Percentiles rank a stretch among this genome's conserved stretches.
These are phyloP conservation scores for Fusarium anguioides DNA, from an alignment of 2,329 filamentous ascomycete genomes.

Conservation along the genomic window DNA sequence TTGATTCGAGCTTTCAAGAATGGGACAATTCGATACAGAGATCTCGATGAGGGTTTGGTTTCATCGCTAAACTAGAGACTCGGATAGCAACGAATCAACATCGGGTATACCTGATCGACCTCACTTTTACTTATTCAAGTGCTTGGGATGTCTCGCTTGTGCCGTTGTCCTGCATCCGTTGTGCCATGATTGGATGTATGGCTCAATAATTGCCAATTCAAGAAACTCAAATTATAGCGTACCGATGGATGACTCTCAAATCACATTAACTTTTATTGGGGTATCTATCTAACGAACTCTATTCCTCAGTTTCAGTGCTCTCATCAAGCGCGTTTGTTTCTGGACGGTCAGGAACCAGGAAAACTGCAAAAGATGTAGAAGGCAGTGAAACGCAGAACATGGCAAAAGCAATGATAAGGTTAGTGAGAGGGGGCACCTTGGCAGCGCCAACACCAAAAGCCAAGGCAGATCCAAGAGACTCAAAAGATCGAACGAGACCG, in stretches of 20 bases:
- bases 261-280: neutral
- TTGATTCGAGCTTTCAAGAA: constrained; percentile 15
- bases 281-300: neutral
- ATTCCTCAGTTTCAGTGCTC: constrained; percentile 10
- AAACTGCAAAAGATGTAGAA: constrained; percentile 50
- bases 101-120: too few species aligned
- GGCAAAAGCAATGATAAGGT: constrained; percentile 59
- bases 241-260: neutral
- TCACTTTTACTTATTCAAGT: too few species aligned
- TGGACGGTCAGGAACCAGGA: constrained; percentile 51
- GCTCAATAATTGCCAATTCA: too few species aligned
- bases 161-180: neutral
- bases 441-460: constrained; percentile 61
- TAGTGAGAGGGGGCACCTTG: constrained; percentile 59
- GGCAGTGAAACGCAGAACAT: constrained; percentile 59
- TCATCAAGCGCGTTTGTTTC: constrained; percentile 19
- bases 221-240: rapidly evolving
- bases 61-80: neutral
- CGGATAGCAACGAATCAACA: rapidly evolving
- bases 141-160: neutral
- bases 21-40: constrained; percentile 8
- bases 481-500: constrained; percentile 60
- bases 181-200: neutral
- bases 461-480: constrained; percentile 59
- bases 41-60: neutral